Evolutionary conservation across 2,329 filamentous ascomycete species (phyloP), one percentile per base, ranked within the genome.

Genomic region (Elsinoe ampelina): DNA sequence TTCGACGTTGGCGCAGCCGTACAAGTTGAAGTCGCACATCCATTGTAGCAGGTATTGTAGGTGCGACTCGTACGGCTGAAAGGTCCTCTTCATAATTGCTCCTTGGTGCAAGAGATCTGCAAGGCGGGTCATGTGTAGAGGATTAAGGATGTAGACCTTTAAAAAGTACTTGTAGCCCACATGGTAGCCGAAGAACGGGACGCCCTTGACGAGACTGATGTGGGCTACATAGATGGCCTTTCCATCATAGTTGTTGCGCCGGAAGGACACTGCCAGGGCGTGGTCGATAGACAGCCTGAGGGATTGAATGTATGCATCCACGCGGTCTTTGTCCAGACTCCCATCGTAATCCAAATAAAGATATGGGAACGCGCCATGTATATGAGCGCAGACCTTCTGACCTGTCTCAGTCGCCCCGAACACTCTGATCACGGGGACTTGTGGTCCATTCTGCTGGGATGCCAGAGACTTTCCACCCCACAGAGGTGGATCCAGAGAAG

Each of bases 1-100:
- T 58, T 92, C 81, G 61, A 97, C 83, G 65, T 92, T 95, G 57
- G 83, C 85, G 67, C 93, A 98, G 5, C 95, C 95, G 69, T 95
- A 97, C 62, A 98, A 76, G 67, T 96, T 98, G 75, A 95, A 98
- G 70, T 98, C 95, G 61, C 86, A 87, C 93, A 98, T 97, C 81
- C 95, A 98, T 71, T 98, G 95, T 8, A 93, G 78, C 7, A 96
- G 74, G 68, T 91, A 97, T 67, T 95, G 89, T 60, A 97, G 71
- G 68, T 98, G 95, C 15, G 88, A 90, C 72, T 98, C 93, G 67
- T 93, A 95, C 0, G 93, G 92, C 66, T 97, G 92, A 42, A 98
- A 86, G 20, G 81, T 79, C 58, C 80, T 81, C 67, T 88, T 88
- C 81, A 97, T 81, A 42, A 98, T 84, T 30, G 86, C 86, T 6